Percentiles rank a stretch among this genome's conserved stretches.
Conservation (phyloP, 2,329 filamentous ascomycete genomes). For the Xylaria arbuscula region DNA sequence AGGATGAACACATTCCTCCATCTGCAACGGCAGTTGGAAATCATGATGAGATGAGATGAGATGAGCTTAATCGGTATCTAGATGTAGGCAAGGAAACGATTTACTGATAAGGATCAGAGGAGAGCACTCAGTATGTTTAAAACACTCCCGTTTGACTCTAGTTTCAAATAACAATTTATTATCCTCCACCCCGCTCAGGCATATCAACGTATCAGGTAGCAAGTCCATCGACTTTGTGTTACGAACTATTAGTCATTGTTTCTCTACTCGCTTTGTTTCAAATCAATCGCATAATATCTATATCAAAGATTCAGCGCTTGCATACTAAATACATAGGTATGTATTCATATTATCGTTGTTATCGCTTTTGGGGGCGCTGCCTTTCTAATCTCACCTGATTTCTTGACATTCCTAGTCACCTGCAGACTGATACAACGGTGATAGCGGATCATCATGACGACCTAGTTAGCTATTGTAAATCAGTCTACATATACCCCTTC, state of each 20-base stretch:
- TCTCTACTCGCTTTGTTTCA: conserved; percentile 13
- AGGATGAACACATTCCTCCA: conserved; percentile 32
- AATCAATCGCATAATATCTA: conserved; percentile 9
- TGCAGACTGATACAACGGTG: conserved; percentile 28
- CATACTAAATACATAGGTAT: conserved; percentile 10
- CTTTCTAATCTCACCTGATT: conserved; percentile 10
- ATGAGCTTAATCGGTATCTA: conserved; percentile 23
- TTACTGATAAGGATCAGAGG: conserved; percentile 1
- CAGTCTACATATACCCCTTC: conserved; percentile 9
- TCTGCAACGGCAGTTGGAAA: conserved; percentile 32
- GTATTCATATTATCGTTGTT: not conserved
- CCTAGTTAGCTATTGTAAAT: conserved; percentile 8
- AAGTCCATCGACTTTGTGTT: not conserved
- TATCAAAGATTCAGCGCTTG: conserved; percentile 13
- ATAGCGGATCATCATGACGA: conserved; percentile 26
- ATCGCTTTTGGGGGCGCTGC: not conserved
- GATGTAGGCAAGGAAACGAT: not conserved
- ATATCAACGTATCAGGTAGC: conserved; percentile 11
- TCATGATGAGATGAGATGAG: conserved; percentile 26
- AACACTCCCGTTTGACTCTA: conserved; percentile 24
- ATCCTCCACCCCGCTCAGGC: conserved; percentile 14
- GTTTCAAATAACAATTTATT: conserved; percentile 20
- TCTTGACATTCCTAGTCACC: conserved; percentile 16
- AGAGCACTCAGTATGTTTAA: conserved; percentile 21
- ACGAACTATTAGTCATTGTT: conserved; percentile 5